phyloP scores from a whole-genome alignment of 108 stramenopile species.

The Pinguiococcus pyrenoidosus region DNA sequence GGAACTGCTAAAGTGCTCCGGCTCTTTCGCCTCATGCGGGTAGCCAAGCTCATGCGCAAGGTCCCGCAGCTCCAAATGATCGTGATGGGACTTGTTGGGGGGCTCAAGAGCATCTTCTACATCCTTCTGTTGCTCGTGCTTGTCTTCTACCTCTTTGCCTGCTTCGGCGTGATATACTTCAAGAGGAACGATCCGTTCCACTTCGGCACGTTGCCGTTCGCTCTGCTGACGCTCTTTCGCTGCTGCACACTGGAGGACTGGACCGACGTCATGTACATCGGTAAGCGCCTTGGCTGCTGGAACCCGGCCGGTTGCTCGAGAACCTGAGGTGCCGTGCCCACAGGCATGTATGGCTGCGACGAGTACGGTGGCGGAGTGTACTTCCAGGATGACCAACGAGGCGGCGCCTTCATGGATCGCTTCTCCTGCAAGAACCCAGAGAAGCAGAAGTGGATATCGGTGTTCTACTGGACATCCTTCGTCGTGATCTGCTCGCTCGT shows the following conservation, averaged over 20 bases:
- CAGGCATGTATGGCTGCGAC: slow-evolving; percentile 19
- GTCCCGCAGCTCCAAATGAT: slow-evolving; percentile 33
- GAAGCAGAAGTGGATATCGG: too few species aligned
- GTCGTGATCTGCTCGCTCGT: slow-evolving; percentile 3
- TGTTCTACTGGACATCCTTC: slow-evolving; percentile 17
- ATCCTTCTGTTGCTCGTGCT: slow-evolving; percentile 27
- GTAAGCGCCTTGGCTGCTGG: not conserved
- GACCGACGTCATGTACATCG: slow-evolving; percentile 19
- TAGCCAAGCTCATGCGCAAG: slow-evolving; percentile 20
- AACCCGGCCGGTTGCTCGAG: too few species aligned
- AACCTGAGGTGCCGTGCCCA: not conserved
- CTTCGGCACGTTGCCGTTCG: slow-evolving; percentile 11
- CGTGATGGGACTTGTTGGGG: slow-evolving; percentile 22
- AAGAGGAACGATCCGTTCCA: slow-evolving; percentile 20
- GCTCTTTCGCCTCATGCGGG: slow-evolving; percentile 19
- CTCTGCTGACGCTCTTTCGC: slow-evolving; percentile 26
- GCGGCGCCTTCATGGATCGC: too few species aligned
- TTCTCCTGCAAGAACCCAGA: too few species aligned
- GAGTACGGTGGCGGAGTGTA: slow-evolving; percentile 5
- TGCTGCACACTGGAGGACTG: slow-evolving; percentile 26
- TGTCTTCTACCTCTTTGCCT: slow-evolving; percentile 31
- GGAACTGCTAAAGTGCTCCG: slow-evolving; percentile 17
- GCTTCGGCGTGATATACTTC: slow-evolving; percentile 12
- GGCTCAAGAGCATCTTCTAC: slow-evolving; percentile 17
- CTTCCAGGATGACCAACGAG: too few species aligned